Conservation (phyloP, 129 eudicot genomes). For the Arctium minus region DNA sequence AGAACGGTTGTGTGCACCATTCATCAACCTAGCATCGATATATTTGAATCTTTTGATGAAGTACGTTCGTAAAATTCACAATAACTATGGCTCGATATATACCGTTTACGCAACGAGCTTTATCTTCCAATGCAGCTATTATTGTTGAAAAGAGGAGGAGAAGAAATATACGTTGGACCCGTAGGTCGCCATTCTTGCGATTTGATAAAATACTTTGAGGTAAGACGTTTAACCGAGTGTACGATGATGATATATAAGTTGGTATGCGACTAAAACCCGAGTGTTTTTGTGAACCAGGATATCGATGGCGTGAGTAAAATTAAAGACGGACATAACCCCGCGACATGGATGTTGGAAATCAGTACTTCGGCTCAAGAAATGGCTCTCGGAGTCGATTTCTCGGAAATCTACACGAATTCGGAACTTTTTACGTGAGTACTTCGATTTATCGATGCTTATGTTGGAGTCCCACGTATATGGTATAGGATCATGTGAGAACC, state of each 20-base stretch:
- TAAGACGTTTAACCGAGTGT: background rate
- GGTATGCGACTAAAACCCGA: background rate
- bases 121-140: conserved; percentile 45
- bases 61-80: background rate
- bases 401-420: conserved; percentile 48
- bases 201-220: conserved; percentile 69
- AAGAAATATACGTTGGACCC: conserved; percentile 77
- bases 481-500: too few relatives aligned
- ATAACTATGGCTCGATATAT: background rate
- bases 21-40: conserved; percentile 56
- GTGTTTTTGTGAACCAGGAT: conserved; percentile 17
- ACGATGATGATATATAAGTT: background rate
- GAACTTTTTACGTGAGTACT: conserved; percentile 41
- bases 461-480: too few relatives aligned
- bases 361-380: conserved; percentile 50
- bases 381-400: conserved; percentile 48
- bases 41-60: conserved; percentile 61
- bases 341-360: conserved; percentile 77
- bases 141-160: conserved; percentile 83
- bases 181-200: conserved; percentile 74
- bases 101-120: background rate
- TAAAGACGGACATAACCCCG: conserved; percentile 64
- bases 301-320: conserved; percentile 52
- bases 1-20: conserved; percentile 63
- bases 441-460: background rate